Conservation (phyloP, 2,329 filamentous ascomycete genomes). For the Scopulariopsis brevicaulis region DNA sequence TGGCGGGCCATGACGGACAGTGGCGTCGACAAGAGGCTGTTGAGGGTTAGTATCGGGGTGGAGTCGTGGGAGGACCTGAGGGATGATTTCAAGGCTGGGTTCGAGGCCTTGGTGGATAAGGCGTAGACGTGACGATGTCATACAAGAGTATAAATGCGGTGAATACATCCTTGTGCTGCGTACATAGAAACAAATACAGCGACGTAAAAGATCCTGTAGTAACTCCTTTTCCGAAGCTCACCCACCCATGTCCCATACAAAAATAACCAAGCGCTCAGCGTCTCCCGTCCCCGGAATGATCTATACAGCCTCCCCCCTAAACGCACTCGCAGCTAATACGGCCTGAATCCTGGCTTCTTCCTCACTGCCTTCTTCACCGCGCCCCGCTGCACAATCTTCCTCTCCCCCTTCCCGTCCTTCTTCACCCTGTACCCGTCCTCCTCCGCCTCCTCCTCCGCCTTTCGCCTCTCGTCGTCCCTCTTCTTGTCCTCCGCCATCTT, state of each 20-base stretch:
- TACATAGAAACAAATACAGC: not conserved
- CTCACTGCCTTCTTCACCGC: slow-evolving; percentile 40
- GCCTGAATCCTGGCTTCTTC: slow-evolving; percentile 9
- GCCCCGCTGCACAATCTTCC: slow-evolving; percentile 50
- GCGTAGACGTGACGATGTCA: slow-evolving; percentile 11
- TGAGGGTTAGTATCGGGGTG: slow-evolving; percentile 77
- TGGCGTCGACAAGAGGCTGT: slow-evolving; percentile 56
- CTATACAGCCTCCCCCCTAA: not conserved
- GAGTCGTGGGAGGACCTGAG: slow-evolving; percentile 79
- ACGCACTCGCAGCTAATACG: slow-evolving; percentile 3
- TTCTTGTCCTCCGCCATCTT: slow-evolving; percentile 84
- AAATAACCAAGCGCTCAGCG: not conserved
- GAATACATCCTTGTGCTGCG: not conserved
- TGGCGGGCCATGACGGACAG: slow-evolving; percentile 86
- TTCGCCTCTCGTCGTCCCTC: slow-evolving; percentile 44
- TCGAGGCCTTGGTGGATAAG: slow-evolving; percentile 38
- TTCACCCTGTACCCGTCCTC: slow-evolving; percentile 23
- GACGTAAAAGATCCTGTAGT: not conserved
- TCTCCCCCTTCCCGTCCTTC: slow-evolving; percentile 21
- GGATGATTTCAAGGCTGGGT: slow-evolving; percentile 59
- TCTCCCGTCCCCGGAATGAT: not conserved
- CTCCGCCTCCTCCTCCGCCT: slow-evolving; percentile 34
- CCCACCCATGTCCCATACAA: too few relatives aligned
- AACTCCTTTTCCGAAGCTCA: not conserved
- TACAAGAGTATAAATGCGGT: not conserved